Evolutionary conservation across 1,139 yeast genomes (phyloP).

Genomic region (Debaryomyces nepalensis): DNA sequence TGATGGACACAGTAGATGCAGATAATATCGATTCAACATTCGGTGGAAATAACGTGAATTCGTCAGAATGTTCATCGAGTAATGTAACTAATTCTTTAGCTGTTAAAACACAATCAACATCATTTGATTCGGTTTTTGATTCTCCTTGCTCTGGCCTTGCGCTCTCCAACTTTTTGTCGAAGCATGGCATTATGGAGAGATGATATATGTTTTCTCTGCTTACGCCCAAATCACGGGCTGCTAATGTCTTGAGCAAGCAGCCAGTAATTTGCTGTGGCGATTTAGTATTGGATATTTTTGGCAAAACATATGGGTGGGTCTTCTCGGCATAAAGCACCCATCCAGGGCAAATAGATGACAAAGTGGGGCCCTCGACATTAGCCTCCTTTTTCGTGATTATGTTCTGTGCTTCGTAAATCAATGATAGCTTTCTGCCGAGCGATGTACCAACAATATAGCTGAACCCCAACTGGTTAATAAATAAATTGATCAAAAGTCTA

Average conservation of each 20-base stretch:
- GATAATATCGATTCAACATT: constrained; percentile 18
- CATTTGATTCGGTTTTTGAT: constrained; percentile 36
- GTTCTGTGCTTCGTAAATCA: constrained; percentile 62
- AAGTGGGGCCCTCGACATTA: constrained; percentile 43
- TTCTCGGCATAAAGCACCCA: constrained; percentile 96
- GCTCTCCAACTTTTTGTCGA: constrained; percentile 94
- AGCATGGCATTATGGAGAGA: constrained; percentile 92
- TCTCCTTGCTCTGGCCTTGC: constrained; percentile 71
- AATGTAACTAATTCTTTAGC: constrained; percentile 84
- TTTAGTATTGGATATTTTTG: constrained; percentile 64
- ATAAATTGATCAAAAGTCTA: constrained; percentile 58
- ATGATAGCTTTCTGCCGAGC: constrained; percentile 73
- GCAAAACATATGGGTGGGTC: constrained; percentile 84
- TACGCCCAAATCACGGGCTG: constrained; percentile 44
- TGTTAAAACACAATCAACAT: constrained; percentile 93
- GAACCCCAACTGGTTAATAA: constrained; percentile 68
- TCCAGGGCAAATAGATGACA: constrained; percentile 88
- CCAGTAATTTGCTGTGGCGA: constrained; percentile 97
- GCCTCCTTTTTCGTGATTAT: constrained; percentile 35
- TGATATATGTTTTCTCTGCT: constrained; percentile 62
- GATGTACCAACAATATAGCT: constrained; percentile 82
- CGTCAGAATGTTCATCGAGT: constrained; percentile 51
- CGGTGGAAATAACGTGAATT: constrained; percentile 27
- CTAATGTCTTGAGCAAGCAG: constrained; percentile 63
- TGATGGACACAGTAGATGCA: constrained; percentile 14